Conservation (phyloP, 1,139 yeast species). For the Geotrichum carabidarum region DNA sequence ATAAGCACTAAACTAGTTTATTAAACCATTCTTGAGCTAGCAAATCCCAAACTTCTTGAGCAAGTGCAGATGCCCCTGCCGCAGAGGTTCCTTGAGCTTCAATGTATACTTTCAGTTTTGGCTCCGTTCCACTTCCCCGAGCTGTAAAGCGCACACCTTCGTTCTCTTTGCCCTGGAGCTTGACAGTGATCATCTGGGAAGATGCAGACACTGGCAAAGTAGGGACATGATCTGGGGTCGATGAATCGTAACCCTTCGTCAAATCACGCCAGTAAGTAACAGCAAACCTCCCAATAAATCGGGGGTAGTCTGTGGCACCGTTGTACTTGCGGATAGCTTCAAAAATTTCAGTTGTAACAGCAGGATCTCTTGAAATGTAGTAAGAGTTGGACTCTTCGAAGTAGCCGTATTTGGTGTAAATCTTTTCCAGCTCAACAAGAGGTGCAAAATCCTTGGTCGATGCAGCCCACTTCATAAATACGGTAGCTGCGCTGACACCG, state of each 20-base stretch:
- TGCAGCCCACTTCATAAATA: conserved; percentile 70
- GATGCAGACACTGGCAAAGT: conserved; percentile 60
- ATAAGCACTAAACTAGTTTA: conserved; percentile 1
- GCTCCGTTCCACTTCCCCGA: conserved; percentile 96
- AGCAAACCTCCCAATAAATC: conserved; percentile 47
- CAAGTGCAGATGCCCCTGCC: conserved; percentile 46
- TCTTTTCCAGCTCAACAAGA: conserved; percentile 49
- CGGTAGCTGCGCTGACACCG: conserved; percentile 75
- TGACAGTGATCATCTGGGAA: conserved; percentile 83
- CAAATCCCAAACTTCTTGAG: conserved; percentile 63
- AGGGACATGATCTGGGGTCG: conserved; percentile 55
- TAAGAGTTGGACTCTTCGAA: conserved; percentile 85
- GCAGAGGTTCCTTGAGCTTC: conserved; percentile 60
- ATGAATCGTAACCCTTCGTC: conserved; percentile 74
- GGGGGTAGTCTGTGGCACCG: conserved; percentile 38
- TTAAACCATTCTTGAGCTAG: conserved; percentile 41
- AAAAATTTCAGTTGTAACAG: conserved; percentile 51
- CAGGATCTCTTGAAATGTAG: conserved; percentile 58
- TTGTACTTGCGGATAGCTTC: conserved; percentile 41
- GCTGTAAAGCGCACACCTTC: conserved; percentile 67
- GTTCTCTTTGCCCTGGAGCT: conserved; percentile 30
- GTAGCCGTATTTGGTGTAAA: conserved; percentile 66
- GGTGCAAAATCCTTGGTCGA: conserved; percentile 34
- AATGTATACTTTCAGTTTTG: conserved; percentile 84
- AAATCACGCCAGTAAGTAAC: conserved; percentile 76